phyloP scores from a whole-genome alignment of 176 grass and related monocot genomes.

The Bonia amplexicaulis region DNA sequence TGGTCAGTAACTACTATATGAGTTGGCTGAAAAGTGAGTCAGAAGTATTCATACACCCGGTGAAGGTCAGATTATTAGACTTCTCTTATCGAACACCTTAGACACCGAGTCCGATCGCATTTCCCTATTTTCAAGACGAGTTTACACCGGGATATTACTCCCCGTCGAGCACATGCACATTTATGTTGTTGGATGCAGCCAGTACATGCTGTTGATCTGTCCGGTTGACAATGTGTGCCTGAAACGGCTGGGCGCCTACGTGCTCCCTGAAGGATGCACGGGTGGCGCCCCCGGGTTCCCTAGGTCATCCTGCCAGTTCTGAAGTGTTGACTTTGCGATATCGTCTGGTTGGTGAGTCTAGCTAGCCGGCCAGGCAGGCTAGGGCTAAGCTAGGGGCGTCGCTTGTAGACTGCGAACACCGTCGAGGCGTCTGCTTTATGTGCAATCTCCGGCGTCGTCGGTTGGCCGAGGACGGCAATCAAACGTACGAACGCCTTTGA shows the following conservation, averaged over 20 bases:
- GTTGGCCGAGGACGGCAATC: not conserved
- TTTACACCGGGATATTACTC: not conserved
- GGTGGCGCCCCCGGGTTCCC: not conserved
- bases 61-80: too few relatives aligned
- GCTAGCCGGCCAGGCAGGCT: not conserved
- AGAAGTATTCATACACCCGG: too few relatives aligned
- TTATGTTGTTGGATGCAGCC: not conserved
- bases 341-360: not conserved
- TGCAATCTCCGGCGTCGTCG: not conserved
- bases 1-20: too few relatives aligned
- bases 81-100: not conserved
- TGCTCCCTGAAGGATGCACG: not conserved
- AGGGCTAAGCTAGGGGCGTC: not conserved
- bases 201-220: not conserved
- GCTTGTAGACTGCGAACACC: conserved; percentile 17
- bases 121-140: not conserved
- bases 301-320: not conserved
- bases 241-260: not conserved
- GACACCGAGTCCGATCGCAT: not conserved
- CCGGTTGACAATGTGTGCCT: not conserved
- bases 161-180: not conserved
- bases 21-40: too few relatives aligned
- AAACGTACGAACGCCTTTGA: not conserved
- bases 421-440: not conserved
- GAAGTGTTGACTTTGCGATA: not conserved